These are phyloP conservation scores for Tetracladium maxilliforme DNA, from an alignment of 2,329 filamentous ascomycete genomes.

Conservation along the genomic window DNA sequence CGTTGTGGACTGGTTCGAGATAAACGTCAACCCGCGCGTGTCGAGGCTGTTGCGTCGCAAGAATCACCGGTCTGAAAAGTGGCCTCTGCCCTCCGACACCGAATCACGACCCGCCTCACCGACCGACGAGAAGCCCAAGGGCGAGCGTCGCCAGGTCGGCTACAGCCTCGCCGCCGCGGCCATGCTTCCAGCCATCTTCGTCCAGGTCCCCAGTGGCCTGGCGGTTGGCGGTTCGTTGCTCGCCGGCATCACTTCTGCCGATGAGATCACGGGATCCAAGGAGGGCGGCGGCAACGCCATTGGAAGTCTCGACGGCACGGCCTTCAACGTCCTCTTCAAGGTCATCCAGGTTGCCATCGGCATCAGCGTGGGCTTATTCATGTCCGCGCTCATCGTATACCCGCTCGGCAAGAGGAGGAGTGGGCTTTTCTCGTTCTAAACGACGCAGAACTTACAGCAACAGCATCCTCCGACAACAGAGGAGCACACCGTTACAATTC, in stretches of 20 bases:
- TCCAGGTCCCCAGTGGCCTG: conserved; percentile 11
- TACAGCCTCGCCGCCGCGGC: conserved; percentile 50
- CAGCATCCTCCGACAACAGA: too few species aligned
- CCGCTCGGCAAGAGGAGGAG: too few species aligned
- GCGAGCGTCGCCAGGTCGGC: conserved; percentile 31
- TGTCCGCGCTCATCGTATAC: conserved; percentile 13
- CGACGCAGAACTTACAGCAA: too few species aligned
- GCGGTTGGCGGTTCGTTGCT: conserved; percentile 12
- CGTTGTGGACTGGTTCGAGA: conserved; percentile 33
- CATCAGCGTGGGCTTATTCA: conserved; percentile 14
- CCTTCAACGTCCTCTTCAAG: conserved; percentile 10
- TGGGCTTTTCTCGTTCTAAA: too few species aligned
- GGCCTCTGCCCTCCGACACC: conserved; percentile 2
- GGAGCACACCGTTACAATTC: too few species aligned
- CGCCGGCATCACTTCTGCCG: conserved; percentile 11
- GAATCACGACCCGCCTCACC: conserved; percentile 12
- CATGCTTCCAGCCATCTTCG: conserved; percentile 49
- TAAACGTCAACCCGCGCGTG: conserved; percentile 24
- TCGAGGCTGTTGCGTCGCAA: conserved; percentile 16
- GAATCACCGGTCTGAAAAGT: conserved; percentile 7
- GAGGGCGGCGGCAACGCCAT: conserved; percentile 2
- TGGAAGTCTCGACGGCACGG: conserved; percentile 8
- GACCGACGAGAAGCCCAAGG: conserved; percentile 9
- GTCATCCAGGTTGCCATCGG: conserved; percentile 15
- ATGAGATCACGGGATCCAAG: conserved; percentile 8